Base-by-base conservation (phyloP, 2,329 filamentous ascomycete genomes). In the Talaromyces sp. region DNA sequence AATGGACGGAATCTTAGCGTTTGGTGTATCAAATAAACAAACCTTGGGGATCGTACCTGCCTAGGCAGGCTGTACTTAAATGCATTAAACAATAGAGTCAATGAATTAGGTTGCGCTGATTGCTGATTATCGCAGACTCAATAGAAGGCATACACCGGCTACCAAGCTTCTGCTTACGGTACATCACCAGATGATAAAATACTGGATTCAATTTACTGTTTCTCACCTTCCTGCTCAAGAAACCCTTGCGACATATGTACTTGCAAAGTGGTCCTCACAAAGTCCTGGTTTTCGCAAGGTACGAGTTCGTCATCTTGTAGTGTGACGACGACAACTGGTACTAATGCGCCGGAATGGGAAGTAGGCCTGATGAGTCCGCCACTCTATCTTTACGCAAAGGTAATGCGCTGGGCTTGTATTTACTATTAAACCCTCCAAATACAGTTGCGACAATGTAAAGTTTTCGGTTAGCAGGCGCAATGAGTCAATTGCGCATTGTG, bases 301-400 rank as follows among this genome's bases (percentile, higher is more conserved):
- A 56, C 53, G 17, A 36, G 11, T 25, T 56, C 13, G 29, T 38
- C 19, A 45, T 27, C 15, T 51, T 27, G 45, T 29, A 51, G 8
- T 19, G 58, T 61, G 29, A 43, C 58, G 27, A 54, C 29, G 40
- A 53, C 45, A 29, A n/a, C 15, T 53, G 43, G 34, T 47, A 25
- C 31, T 17, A 25, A 51, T 61, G 60, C 60, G 60, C 60, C 60
- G 60, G 60, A n/a, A 22, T 29, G 59, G 40, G 29, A 38, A 51
- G 58, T 3, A 17, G 22, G 22, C 40, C 29, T 47, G 58, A 29
- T 59, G 10, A 19, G 49, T 2, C 45, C 45, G 31, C 36, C 15
- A 29, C 36, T 36, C 25, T 19, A 38, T 49, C 17, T 40, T 40
- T 59, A 11, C 31, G 17, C 60, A 62, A 25, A 10, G 45, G 22